Conservation (phyloP, 331 rosid genomes). For the Malus hybrid region DNA sequence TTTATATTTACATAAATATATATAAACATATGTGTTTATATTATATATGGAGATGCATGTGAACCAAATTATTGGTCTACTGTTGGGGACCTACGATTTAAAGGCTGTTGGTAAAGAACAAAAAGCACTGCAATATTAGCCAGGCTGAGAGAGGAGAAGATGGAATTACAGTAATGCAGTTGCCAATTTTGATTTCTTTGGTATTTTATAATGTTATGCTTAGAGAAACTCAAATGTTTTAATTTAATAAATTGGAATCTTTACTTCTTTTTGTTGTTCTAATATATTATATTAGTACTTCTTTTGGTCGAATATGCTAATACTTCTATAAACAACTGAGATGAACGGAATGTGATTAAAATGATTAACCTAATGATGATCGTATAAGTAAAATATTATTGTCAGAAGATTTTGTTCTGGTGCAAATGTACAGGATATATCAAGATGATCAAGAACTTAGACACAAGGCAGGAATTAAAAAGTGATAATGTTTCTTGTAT, state of each 20-base stretch:
- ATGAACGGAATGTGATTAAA: constrained; percentile 20
- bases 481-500: not conserved
- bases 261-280: not conserved
- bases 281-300: not conserved
- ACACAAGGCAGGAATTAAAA: too few species aligned
- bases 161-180: constrained; percentile 21
- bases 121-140: constrained; percentile 27
- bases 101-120: constrained; percentile 34
- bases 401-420: constrained; percentile 26
- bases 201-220: not conserved
- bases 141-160: constrained; percentile 16
- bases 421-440: constrained; percentile 4
- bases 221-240: not conserved
- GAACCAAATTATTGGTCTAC: constrained; percentile 52
- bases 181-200: constrained; percentile 28
- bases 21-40: too few species aligned
- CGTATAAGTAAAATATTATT: constrained; percentile 15
- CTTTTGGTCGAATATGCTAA: too few species aligned
- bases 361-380: constrained; percentile 20
- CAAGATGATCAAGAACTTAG: not conserved
- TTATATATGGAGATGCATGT: constrained; percentile 37
- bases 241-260: constrained; percentile 1
- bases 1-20: too few species aligned
- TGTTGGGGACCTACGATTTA: constrained; percentile 33
- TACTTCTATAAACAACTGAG: constrained; percentile 16